These are phyloP conservation scores for Nicotiana otophora DNA, from an alignment of 257 asterid genomes.

Conservation along the genomic window DNA sequence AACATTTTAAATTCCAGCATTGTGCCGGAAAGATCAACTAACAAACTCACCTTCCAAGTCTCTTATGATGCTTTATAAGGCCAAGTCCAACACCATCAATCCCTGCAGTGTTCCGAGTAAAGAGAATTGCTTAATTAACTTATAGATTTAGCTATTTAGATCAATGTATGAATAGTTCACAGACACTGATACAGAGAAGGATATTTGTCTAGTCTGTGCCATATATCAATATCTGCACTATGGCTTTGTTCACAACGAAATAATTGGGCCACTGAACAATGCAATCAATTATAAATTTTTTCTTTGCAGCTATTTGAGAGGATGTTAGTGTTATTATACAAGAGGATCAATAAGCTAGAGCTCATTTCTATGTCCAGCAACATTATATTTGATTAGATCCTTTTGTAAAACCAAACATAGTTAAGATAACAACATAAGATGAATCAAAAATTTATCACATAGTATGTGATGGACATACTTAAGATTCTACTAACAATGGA, in stretches of 20 bases:
- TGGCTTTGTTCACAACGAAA: not conserved
- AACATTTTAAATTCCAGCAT: not conserved
- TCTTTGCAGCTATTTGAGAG: not conserved
- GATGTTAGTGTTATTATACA: not conserved
- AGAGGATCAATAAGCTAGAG: not conserved
- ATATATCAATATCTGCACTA: not conserved
- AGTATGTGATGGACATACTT: not conserved
- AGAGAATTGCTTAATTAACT: not conserved
- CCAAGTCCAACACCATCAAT: slow-evolving; percentile 70
- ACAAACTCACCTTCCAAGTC: slow-evolving; percentile 50
- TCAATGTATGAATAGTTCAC: not conserved
- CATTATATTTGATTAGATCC: not conserved
- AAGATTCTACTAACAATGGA: not conserved
- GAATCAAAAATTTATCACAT: not conserved
- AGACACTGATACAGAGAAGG: not conserved
- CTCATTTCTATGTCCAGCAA: not conserved
- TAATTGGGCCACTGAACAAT: no score
- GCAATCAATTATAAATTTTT: not conserved
- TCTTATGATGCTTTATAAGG: slow-evolving; percentile 49
- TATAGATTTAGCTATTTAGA: not conserved
- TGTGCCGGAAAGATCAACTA: not conserved
- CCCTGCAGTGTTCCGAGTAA: slow-evolving; percentile 31
- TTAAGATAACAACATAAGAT: not conserved
- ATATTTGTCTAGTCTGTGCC: not conserved
- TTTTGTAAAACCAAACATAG: not conserved